A percentile compares a stretch with the other conserved stretches of the same genome.
Evolutionary conservation across 441 rosid species (phyloP).

Genomic region (Arabidopsis lyrata): DNA sequence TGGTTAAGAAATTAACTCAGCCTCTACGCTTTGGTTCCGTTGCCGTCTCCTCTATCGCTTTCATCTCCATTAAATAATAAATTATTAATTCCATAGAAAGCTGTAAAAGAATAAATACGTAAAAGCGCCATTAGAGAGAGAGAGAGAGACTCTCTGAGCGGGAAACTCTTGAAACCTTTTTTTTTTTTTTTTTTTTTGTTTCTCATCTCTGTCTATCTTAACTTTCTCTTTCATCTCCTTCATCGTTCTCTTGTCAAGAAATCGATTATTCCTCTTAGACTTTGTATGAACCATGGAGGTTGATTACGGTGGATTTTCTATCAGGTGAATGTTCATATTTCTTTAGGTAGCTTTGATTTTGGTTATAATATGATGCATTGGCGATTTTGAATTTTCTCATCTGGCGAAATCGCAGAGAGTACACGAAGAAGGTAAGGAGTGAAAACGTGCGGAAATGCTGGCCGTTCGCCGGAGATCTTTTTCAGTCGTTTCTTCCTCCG

Average conservation of each 20-base stretch:
- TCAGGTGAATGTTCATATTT: constrained; percentile 52
- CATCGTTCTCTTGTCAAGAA: constrained; percentile 14
- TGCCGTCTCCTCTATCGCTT: constrained; percentile 34
- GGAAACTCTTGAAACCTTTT: constrained; percentile 43
- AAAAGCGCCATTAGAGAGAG: constrained; percentile 15
- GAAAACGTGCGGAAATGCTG: constrained; percentile 59
- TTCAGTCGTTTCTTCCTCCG: constrained; percentile 58
- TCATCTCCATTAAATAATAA: not conserved
- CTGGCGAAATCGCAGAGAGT: constrained; percentile 48
- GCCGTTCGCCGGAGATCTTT: constrained; percentile 53
- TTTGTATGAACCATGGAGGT: constrained; percentile 45
- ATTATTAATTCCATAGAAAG: not conserved
- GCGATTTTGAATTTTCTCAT: not conserved
- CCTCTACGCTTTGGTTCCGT: constrained; percentile 2
- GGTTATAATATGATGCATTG: not conserved
- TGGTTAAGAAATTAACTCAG: constrained; percentile 8
- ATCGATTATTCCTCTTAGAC: not conserved
- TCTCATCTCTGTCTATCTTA: not conserved
- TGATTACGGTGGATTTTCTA: constrained; percentile 57
- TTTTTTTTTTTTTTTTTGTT: too few species aligned
- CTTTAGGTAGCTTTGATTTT: not conserved
- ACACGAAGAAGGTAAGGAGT: constrained; percentile 51
- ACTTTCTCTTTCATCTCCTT: not conserved
- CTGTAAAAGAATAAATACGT: not conserved
- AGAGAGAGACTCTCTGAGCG: constrained; percentile 43